Evolutionary conservation across 1,139 yeast genomes (phyloP), one percentile per base, ranked within the genome.

Genomic region (Sugiyamaella neomexicana): DNA sequence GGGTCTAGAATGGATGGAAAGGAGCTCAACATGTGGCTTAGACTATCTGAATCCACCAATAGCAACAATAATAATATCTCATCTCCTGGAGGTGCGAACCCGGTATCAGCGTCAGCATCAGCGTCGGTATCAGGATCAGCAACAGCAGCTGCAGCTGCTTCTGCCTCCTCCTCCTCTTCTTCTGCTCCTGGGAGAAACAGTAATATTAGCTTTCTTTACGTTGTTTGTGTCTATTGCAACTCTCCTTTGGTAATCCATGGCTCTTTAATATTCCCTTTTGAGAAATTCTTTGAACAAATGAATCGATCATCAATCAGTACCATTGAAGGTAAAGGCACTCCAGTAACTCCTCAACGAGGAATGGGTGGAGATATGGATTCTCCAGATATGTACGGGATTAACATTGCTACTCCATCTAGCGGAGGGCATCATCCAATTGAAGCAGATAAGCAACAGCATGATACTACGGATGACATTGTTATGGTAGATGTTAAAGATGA

Each of bases 161-260:
- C 25, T 3, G 25, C 25, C 25, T 20, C 25, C 5, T 20, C 25
- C 5, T 29, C 34, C 2, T n/a, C 40, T 6, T 6, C 37, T 17
- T 44, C 56, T 1, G 48, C 55, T n/a, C 27, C 54, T 16, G 32
- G 53, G 2, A 32, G 46, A 43, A 55, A 17, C 80, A 80, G 58
- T 15, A 78, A 80, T 53, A 82, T 84, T 60, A 85, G 81, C 39
- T 71, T 87, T 17, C 81, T 87, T 1, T 73, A 87, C 64, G 80
- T 89, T 39, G 89, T 89, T 15, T 83, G 93, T 10, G 89, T 87
- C 0, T 85, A 83, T 60, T 76, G 80, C 43, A 75, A 80, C 37
- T 82, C 95, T 0, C 82, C 84, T 0, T 61, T 83, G 39, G 69
- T 85, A 5, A 73, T 87, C 34, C 67, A 68, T 36, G 71, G 67